These are phyloP conservation scores for Melaleuca alternifolia DNA, from an alignment of 345 rosid genomes.

Conservation along the genomic window DNA sequence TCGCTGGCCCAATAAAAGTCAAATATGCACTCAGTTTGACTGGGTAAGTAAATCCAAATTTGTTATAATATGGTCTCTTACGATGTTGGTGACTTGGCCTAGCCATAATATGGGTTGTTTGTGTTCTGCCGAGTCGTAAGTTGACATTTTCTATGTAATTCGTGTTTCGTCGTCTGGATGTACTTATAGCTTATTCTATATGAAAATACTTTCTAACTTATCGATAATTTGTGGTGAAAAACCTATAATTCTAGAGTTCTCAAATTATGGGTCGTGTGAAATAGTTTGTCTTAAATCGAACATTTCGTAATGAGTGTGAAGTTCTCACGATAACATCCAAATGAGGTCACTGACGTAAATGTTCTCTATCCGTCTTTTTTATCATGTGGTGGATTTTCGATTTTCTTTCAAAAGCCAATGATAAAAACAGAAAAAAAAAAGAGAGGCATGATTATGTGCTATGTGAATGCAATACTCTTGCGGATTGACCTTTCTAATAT, in stretches of 20 bases:
- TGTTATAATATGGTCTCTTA: neutral
- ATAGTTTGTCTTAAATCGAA: accelerated
- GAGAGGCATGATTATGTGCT: neutral
- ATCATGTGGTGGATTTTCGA: accelerated
- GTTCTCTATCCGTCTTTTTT: accelerated
- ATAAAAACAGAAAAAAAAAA: neutral
- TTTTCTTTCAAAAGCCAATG: neutral
- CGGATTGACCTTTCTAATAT: neutral
- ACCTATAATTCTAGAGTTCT: neutral
- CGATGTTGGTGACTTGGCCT: neutral
- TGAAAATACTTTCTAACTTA: too few species aligned
- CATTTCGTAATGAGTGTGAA: accelerated
- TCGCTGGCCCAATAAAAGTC: neutral
- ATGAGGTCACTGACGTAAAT: accelerated
- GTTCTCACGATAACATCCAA: accelerated
- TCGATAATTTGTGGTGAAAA: too few species aligned
- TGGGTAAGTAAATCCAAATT: neutral
- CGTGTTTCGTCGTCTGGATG: too few species aligned
- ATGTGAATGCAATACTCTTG: neutral
- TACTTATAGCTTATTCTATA: too few species aligned
- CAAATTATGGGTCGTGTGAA: accelerated
- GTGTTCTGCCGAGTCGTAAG: neutral
- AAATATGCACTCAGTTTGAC: neutral
- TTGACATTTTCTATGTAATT: too few species aligned
- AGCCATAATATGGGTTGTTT: accelerated